Percentiles rank a stretch among this genome's conserved stretches.
These are phyloP conservation scores for Pyrus hybrid DNA, from an alignment of 331 rosid species.

Conservation along the genomic window DNA sequence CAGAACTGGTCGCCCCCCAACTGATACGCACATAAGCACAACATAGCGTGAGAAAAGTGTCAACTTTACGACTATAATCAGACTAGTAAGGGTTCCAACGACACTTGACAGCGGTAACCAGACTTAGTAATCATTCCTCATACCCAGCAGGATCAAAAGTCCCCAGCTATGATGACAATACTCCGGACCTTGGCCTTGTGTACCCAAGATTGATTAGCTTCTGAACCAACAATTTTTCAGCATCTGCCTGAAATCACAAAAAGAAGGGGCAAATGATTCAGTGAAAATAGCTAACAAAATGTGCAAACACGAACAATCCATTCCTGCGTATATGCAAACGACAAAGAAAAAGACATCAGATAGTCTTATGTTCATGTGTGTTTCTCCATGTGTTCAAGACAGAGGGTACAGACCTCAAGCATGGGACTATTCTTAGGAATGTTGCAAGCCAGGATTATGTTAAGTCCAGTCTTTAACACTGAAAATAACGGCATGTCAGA, in stretches of 20 bases:
- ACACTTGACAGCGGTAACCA: background rate
- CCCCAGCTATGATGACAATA: background rate
- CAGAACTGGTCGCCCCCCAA: too few species aligned
- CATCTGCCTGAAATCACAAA: constrained; percentile 47
- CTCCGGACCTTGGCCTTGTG: constrained; percentile 27
- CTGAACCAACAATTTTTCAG: constrained; percentile 74
- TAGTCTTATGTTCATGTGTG: background rate
- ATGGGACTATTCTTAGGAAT: constrained; percentile 67
- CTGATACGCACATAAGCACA: too few species aligned
- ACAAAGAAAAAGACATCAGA: background rate
- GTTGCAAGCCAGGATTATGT: constrained; percentile 75
- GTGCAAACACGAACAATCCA: background rate
- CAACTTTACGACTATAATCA: too few species aligned
- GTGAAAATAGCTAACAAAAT: background rate
- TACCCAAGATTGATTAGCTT: constrained; percentile 67
- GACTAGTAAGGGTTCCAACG: too few species aligned
- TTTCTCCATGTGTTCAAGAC: background rate
- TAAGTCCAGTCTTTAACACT: constrained; percentile 81
- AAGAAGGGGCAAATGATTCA: background rate
- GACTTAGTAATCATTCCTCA: background rate
- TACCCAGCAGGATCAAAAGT: background rate
- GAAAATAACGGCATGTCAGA: constrained; percentile 8
- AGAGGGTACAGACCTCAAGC: constrained; percentile 51
- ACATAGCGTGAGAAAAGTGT: too few species aligned
- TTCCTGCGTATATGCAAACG: background rate